Evolutionary conservation across 2,329 filamentous ascomycete genomes (phyloP).

Genomic region (Aspergillus niger): DNA sequence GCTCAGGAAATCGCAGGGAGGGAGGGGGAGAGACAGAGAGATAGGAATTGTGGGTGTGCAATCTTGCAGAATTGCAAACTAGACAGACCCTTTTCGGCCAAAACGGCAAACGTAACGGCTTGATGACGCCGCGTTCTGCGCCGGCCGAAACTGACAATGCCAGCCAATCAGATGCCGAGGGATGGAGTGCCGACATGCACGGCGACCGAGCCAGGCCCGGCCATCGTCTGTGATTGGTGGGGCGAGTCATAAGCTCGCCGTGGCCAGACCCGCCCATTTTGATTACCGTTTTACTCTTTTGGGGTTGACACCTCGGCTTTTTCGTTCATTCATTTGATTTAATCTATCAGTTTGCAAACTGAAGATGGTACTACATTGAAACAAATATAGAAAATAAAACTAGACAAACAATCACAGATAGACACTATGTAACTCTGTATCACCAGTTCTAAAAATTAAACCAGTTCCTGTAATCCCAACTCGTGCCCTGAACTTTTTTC

Average conservation of each 20-base stretch:
- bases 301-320: not conserved
- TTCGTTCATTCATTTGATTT: too few relatives aligned
- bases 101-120: not conserved
- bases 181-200: not conserved
- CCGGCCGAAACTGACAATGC: not conserved
- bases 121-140: not conserved
- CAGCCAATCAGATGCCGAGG: not conserved
- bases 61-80: not conserved
- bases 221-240: not conserved
- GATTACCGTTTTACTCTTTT: not conserved
- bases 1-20: too few relatives aligned
- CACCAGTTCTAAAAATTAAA: too few relatives aligned
- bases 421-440: too few relatives aligned
- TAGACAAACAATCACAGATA: too few relatives aligned
- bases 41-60: not conserved
- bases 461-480: too few relatives aligned
- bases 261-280: not conserved
- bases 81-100: not conserved
- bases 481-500: too few relatives aligned
- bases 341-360: too few relatives aligned
- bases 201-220: constrained; percentile 1
- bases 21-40: too few relatives aligned
- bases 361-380: too few relatives aligned
- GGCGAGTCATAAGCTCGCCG: not conserved
- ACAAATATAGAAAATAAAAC: too few relatives aligned